These are phyloP conservation scores for Penicillium coffeae DNA, from an alignment of 495 filamentous ascomycete species.

Conservation along the genomic window DNA sequence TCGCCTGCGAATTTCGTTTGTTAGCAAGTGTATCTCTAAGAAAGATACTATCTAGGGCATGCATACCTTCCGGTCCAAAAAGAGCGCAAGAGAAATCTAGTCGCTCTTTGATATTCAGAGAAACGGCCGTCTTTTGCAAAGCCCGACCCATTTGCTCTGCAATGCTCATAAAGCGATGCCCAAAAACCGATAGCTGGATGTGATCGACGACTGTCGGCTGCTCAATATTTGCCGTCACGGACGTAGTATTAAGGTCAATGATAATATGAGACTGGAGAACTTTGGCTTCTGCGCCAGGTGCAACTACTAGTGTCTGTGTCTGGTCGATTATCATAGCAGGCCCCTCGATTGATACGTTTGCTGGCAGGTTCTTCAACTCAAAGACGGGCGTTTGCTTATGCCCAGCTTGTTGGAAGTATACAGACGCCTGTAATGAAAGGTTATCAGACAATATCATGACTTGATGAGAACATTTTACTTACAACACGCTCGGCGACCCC, in stretches of 20 bases:
- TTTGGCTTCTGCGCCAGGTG: background rate
- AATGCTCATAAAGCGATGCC: conserved; percentile 36
- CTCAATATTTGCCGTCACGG: background rate
- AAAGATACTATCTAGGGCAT: too few species aligned
- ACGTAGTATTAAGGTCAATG: background rate
- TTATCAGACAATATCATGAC: too few species aligned
- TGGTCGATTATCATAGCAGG: background rate
- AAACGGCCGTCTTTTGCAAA: conserved; percentile 38
- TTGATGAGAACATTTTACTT: too few species aligned
- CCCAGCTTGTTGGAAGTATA: background rate
- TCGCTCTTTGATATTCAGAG: conserved; percentile 42
- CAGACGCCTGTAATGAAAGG: too few species aligned
- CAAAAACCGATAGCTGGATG: conserved; percentile 74
- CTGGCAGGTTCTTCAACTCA: background rate
- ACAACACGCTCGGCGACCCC: too few species aligned
- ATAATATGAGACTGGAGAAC: background rate
- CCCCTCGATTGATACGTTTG: background rate
- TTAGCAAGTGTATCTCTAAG: too few species aligned
- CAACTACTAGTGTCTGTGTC: background rate
- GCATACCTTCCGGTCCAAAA: conserved; percentile 34
- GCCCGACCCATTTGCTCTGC: conserved; percentile 45
- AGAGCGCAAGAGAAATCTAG: conserved; percentile 43
- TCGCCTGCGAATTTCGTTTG: too few species aligned
- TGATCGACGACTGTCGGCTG: conserved; percentile 45
- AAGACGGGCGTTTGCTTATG: background rate